phyloP scores from a whole-genome alignment of 345 rosid genomes.

The Aethionema arabicum region DNA sequence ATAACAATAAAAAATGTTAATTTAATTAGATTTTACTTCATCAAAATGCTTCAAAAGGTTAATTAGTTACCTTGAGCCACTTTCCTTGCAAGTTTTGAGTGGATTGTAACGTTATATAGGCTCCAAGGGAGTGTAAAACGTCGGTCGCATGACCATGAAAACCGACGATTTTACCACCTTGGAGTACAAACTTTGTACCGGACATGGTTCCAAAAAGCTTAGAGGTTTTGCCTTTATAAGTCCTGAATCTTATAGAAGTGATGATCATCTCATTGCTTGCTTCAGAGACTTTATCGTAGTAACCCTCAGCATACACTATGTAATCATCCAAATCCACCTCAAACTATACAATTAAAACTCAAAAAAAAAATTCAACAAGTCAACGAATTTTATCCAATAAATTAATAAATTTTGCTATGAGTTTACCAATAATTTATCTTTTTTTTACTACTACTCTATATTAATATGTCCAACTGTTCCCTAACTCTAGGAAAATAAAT shows the following conservation, averaged over 20 bases:
- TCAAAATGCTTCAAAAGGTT: not conserved
- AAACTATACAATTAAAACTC: not conserved
- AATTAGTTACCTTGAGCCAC: constrained; percentile 27
- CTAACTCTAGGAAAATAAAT: no score
- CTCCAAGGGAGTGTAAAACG: constrained; percentile 28
- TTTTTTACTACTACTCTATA: no score
- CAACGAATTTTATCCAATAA: no score
- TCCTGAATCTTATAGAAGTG: constrained; percentile 25
- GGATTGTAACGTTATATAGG: constrained; percentile 19
- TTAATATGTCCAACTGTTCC: no score
- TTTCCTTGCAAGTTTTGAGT: constrained; percentile 15
- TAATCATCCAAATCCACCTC: not conserved
- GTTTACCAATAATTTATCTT: no score
- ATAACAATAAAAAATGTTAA: not conserved
- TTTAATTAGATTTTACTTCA: not conserved
- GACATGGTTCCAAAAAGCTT: not conserved
- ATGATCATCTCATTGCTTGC: not conserved
- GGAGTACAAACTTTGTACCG: constrained; percentile 25
- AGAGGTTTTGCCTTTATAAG: constrained; percentile 24
- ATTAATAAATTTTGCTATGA: no score
- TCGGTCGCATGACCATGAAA: constrained; percentile 30
- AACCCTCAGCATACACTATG: constrained; percentile 25
- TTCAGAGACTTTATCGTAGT: constrained; percentile 12
- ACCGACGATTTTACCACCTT: constrained; percentile 36
- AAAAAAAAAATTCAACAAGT: no score